Base-by-base conservation (phyloP, 495 filamentous ascomycete genomes). In the Penicillium robsamsonii region DNA sequence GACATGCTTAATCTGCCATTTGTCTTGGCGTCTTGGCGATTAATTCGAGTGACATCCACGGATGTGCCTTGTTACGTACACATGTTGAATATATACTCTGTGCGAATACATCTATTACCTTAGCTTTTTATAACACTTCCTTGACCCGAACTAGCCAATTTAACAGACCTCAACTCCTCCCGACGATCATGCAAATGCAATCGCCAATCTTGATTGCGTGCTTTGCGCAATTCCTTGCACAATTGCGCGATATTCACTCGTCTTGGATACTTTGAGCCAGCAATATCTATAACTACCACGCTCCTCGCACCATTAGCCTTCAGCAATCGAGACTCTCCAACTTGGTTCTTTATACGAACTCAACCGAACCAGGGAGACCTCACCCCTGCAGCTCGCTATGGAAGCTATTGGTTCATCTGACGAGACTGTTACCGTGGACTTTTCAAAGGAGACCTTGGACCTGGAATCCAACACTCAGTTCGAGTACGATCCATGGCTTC, bases 401-500 rank as follows among this genome's bases (percentile, higher is more conserved):
- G 45, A 42, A 40, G 33, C 35, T 6, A 29, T 48, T 25, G 11
- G 6, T 38, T 25, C 25, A 31, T 33, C 53, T n/a, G 35, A 41
- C 11, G n/a, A 41, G 10, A 24, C 9, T 11, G 22, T 4, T n/a
- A 17, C 7, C 2, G n/a, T 27, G 35, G 46, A 35, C 12, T 8
- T 47, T 10, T 27, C 29, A 13, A 61, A 56, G 51, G 40, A 53
- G 4, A 35, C 54, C 8, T 11, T 49, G 30, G 65, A 65, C 4
- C 10, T 56, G 15, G 55, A 57, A 37, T 41, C 59, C 8, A 31
- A 56, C 4, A 42, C n/a, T 2, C 54, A 61, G 10, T 63, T 68
- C 52, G 73, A 75, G 56, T 69, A 68, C 45, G 62, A 68, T 24
- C 63, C 66, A 22, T 73, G 66, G 65, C 53, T 70, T 33, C 48